Evolutionary conservation across 2,329 filamentous ascomycete genomes (phyloP), one percentile per base, ranked within the genome.

Genomic region (Calonectria naviculata): DNA sequence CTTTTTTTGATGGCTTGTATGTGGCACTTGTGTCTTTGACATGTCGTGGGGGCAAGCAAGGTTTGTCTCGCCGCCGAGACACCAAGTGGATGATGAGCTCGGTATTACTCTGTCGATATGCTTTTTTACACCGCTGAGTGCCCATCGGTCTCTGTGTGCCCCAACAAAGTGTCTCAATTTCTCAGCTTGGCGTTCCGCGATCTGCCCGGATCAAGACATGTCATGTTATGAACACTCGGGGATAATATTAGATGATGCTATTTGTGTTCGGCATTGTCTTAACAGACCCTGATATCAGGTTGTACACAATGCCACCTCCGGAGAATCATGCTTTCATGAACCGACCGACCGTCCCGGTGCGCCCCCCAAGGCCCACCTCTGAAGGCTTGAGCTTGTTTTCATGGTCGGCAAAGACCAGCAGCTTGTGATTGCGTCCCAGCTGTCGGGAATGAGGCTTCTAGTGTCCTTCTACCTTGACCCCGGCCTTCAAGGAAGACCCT

Each of bases 271-370:
- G 65, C 67, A 65, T 69, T 65, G 21, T 36, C 61, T 46, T 61
- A 60, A 29, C 28, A 62, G 36, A 47, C 24, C 31, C 47, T 46
- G 46, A 47, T 29, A 64, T 67, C 58, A 58, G 54, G 58, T 71
- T 74, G 75, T 77, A 67, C 73, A 76, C 73, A 74, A 73, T 70
- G 68, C 68, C 68, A 66, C 63, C 44, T 66, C 56, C 52, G 38
- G 54, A 46, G 4, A 66, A 63, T 66, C 76, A 78, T 78, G 66
- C 72, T 66, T 67, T 75, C 66, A 62, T 76, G 76, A 78, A 68
- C 69, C 74, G 65, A 74, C 72, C 69, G 68, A 68, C 71, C 67
- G 69, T 71, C 64, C 54, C 34, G 36, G 28, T 56, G 31, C 49
- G 49, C 17, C 61, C 21, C 70, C 70, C 74, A 77, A 71, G 76